Base-by-base conservation (phyloP, 257 asterid genomes). In the Solanum lycopersicoides region DNA sequence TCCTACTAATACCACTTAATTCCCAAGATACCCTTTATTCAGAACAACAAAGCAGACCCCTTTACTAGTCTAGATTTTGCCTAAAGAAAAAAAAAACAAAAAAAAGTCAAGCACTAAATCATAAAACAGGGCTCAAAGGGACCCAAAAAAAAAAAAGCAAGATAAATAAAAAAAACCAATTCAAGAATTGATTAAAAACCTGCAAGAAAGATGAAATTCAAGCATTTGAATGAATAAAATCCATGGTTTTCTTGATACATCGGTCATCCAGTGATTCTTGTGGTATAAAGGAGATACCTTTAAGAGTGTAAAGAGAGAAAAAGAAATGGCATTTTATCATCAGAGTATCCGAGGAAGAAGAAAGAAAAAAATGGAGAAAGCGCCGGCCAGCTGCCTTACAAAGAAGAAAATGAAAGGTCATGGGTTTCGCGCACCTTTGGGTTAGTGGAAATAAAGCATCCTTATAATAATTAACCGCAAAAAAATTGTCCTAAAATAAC, bases 1-100 rank as follows among this genome's bases (percentile, higher is more conserved):
- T 87, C 53, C 34, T 15, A 56, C 50, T 83, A 41, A 83, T 85
- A 66, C 7, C 89, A 83, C 90, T 85, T 89, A 74, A 87, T 65
- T 84, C 23, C 63, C 80, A 79, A 84, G 87, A 84, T 72, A 86
- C 88, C 88, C 88, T 82, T 87, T 88, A 87, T 86, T 56, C 63
- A 53, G 44, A 14, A 79, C 60, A 20, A 45, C 9, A 28, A 79
- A 79, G 20, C 84, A 76, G 21, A 71, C 1, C 28, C 39, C 79
- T 71, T 71, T 16, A 7, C 56, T 12, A 39, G 20, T 18, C 41
- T 25, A 44, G 65, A 79, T 45, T 25, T 25, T 45, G n/a, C 84
- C 63, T 12, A 44, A 79, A 79, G 39, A 6, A 44, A 79, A 79
- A 28, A n/a, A 73, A 18, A 45, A 73, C 15, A 2, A 71, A 8